phyloP scores from a whole-genome alignment of 345 rosid species.

The Brassica juncea region DNA sequence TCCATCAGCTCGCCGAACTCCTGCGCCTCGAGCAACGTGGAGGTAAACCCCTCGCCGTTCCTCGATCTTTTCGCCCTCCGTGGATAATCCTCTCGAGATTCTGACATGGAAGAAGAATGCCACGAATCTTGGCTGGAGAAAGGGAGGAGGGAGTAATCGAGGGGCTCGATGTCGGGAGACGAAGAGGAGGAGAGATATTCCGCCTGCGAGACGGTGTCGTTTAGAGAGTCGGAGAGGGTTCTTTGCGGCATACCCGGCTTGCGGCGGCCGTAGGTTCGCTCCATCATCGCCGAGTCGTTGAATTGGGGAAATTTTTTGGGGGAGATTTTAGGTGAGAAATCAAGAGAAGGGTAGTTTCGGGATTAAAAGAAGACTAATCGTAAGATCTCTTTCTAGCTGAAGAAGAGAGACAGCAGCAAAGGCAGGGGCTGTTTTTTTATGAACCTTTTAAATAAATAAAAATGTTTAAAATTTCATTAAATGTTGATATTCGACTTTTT shows the following conservation, averaged over 20 bases:
- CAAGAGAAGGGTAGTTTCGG: slow-evolving; percentile 14
- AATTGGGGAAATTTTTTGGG: slow-evolving; percentile 17
- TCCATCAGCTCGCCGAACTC: slow-evolving; percentile 99
- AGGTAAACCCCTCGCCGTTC: slow-evolving; percentile 49
- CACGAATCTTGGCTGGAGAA: slow-evolving; percentile 67
- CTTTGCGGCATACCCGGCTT: slow-evolving; percentile 51
- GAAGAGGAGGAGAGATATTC: slow-evolving; percentile 57
- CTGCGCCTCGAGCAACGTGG: slow-evolving; percentile 95
- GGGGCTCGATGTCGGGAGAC: slow-evolving; percentile 45
- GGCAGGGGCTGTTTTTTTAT: slow-evolving; percentile 25
- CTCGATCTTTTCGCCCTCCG: slow-evolving; percentile 58
- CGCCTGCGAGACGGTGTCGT: slow-evolving; percentile 50
- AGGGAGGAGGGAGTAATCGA: slow-evolving; percentile 55
- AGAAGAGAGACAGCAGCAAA: slow-evolving; percentile 8
- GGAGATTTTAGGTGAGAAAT: slow-evolving; percentile 36
- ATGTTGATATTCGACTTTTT: not conserved
- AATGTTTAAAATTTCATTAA: not conserved
- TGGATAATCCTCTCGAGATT: slow-evolving; percentile 32
- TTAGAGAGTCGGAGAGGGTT: slow-evolving; percentile 48
- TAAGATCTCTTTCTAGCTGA: slow-evolving; percentile 17
- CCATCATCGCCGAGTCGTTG: slow-evolving; percentile 59
- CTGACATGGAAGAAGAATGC: slow-evolving; percentile 38
- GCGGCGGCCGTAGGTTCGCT: slow-evolving; percentile 94
- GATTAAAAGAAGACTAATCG: slow-evolving; percentile 10
- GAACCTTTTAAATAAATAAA: not conserved